Conservation (phyloP, 2,329 filamentous ascomycete species). For the Didymosphaeria variabile region DNA sequence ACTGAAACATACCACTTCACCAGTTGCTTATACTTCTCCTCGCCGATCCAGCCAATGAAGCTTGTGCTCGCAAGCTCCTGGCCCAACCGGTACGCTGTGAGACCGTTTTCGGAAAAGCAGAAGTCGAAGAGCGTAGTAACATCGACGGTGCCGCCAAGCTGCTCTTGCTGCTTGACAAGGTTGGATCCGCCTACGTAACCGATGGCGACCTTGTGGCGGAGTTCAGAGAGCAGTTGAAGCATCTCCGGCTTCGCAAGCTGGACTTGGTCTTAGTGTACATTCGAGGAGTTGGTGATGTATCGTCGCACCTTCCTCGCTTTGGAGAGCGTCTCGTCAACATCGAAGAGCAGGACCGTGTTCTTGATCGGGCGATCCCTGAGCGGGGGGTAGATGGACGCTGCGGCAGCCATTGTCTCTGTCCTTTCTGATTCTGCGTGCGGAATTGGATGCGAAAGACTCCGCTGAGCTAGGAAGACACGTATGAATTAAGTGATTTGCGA, state of each 20-base stretch:
- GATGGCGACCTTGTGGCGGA: constrained; percentile 88
- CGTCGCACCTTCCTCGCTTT: constrained; percentile 74
- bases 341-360: constrained; percentile 94
- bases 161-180: constrained; percentile 93
- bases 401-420: constrained; percentile 48
- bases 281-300: neutral
- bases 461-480: neutral
- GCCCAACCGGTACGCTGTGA: constrained; percentile 88
- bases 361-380: constrained; percentile 85
- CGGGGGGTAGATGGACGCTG: constrained; percentile 69
- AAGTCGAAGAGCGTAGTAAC: constrained; percentile 95
- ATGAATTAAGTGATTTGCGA: neutral
- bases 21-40: constrained; percentile 82
- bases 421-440: neutral
- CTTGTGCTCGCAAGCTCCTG: constrained; percentile 76
- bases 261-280: constrained; percentile 21
- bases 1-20: constrained; percentile 62
- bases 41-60: constrained; percentile 93
- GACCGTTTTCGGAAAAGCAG: constrained; percentile 96
- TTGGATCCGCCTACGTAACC: constrained; percentile 94
- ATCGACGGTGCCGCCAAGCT: constrained; percentile 74
- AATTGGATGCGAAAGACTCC: neutral
- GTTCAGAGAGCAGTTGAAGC: constrained; percentile 77
- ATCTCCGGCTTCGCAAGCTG: constrained; percentile 81
- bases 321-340: constrained; percentile 93